phyloP scores from a whole-genome alignment of 176 grass and related monocot species.

The Phragmites australis region DNA sequence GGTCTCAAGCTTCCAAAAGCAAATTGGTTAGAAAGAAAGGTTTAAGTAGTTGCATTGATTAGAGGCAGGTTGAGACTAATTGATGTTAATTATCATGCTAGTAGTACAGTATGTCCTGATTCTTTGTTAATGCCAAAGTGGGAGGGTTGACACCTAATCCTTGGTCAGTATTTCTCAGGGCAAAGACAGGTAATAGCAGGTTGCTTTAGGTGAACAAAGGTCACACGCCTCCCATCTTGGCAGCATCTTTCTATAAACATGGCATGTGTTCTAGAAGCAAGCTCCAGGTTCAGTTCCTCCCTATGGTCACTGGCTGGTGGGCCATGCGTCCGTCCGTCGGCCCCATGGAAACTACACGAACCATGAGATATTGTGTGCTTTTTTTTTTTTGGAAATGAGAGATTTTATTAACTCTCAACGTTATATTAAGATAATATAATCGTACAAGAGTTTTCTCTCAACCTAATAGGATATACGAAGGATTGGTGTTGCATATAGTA shows the following conservation, averaged over 20 bases:
- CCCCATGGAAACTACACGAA: not conserved
- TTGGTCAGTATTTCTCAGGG: not conserved
- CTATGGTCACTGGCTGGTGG: not conserved
- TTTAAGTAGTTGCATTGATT: conserved; percentile 1
- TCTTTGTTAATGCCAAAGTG: conserved; percentile 37
- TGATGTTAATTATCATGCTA: conserved; percentile 20
- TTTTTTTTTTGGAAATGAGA: too few species aligned
- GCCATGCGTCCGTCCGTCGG: not conserved
- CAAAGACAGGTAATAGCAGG: conserved; percentile 2
- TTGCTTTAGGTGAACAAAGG: conserved; percentile 25
- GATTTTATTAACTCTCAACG: too few species aligned
- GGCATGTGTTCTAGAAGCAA: not conserved
- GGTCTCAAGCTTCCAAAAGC: conserved; percentile 36
- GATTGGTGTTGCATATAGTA: conserved; percentile 27
- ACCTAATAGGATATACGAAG: not conserved
- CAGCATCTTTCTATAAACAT: not conserved
- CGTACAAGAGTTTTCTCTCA: too few species aligned
- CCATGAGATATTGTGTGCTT: not conserved
- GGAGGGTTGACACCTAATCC: conserved; percentile 35
- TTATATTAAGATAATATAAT: too few species aligned
- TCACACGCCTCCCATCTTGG: not conserved
- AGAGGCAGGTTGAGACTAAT: conserved; percentile 12
- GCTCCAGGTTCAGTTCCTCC: not conserved
- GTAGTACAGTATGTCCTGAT: conserved; percentile 4
- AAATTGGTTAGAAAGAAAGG: conserved; percentile 8